These are phyloP conservation scores for Tricholoma terreum DNA, from an alignment of 768 basidiomycete genomes.

Conservation along the genomic window DNA sequence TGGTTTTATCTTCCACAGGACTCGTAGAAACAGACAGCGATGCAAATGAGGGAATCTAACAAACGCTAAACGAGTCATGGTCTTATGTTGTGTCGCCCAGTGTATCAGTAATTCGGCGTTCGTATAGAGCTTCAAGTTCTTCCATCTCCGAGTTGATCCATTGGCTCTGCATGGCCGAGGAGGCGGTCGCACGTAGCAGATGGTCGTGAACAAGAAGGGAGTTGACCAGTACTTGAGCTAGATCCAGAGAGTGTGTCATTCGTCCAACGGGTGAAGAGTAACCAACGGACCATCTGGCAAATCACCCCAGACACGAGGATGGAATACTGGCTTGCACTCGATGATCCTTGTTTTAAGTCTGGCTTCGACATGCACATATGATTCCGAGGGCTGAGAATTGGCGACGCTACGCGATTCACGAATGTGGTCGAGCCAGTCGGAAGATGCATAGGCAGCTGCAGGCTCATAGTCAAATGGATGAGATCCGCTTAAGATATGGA, in stretches of 20 bases:
- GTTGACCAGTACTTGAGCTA: constrained; percentile 59
- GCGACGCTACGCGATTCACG: constrained; percentile 29
- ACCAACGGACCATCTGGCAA: constrained; percentile 53
- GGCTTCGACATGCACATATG: constrained; percentile 48
- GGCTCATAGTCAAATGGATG: constrained; percentile 75
- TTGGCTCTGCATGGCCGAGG: constrained; percentile 51
- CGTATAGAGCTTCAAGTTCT: constrained; percentile 61
- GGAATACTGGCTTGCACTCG: constrained; percentile 56
- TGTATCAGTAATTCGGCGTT: constrained; percentile 41
- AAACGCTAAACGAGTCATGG: constrained; percentile 6
- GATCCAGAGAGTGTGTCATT: not conserved
- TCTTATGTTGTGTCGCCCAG: constrained; percentile 9
- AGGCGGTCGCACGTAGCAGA: constrained; percentile 58
- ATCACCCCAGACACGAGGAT: constrained; percentile 48
- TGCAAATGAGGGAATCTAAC: not conserved
- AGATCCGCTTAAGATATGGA: constrained; percentile 47
- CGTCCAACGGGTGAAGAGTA: not conserved
- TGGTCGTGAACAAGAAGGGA: constrained; percentile 61
- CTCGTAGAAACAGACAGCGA: not conserved
- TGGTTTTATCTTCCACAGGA: not conserved
- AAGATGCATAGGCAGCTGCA: constrained; percentile 26
- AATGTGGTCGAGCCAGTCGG: constrained; percentile 35
- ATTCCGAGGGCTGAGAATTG: constrained; percentile 37
- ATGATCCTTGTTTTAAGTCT: constrained; percentile 70
- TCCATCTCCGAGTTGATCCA: constrained; percentile 69